Base-by-base conservation (phyloP, 176 grass and related monocot species). In the Bolboschoenus planiculmis region DNA sequence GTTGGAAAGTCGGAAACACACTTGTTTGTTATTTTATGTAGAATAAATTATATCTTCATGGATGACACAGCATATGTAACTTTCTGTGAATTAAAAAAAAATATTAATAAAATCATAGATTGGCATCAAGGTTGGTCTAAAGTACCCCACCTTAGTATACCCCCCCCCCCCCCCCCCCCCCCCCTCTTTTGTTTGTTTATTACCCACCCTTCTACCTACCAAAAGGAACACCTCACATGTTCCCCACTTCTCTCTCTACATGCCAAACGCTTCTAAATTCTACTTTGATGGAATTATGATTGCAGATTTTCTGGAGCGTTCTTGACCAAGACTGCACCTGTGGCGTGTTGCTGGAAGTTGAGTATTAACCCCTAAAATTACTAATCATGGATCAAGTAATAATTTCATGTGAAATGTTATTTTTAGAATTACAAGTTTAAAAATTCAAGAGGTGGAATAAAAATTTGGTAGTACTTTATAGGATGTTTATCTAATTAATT, bases 151-250 rank as follows among this genome's bases (percentile, higher is more conserved):
- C 80, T 65, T 44, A 66, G 40, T 82, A 20, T 53, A 53, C 18
- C 4, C 50, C 14, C 50, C 4, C 18, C 5, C 43, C 10, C 10
- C 48, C 0, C 10, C 46, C 14, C 44, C 40, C 59, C 57, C 10
- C 23, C 29, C 50, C 58, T 59, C 37, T 81, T 82, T 63, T 60
- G 54, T 82, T 82, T 82, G 80, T 82, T 82, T 82, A 66, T 66
- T 82, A 83, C 60, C 70, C 43, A 87, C 68, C 20, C 86, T 64
- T 70, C 11, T 80, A 89, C 87, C 79, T 54, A 48, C 87, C 89
- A 84, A 81, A 83, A 58, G 78, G 36, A 73, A 48, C 89, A 95
- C 33, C 74, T 84, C 90, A 90, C 88, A 95, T 92, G 93, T 85
- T 81, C 84, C 79, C 90, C 88, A 88, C 88, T 79, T 57, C 46